Evolutionary conservation across 768 basidiomycete species (phyloP).

Genomic region (Hericium alpestre): DNA sequence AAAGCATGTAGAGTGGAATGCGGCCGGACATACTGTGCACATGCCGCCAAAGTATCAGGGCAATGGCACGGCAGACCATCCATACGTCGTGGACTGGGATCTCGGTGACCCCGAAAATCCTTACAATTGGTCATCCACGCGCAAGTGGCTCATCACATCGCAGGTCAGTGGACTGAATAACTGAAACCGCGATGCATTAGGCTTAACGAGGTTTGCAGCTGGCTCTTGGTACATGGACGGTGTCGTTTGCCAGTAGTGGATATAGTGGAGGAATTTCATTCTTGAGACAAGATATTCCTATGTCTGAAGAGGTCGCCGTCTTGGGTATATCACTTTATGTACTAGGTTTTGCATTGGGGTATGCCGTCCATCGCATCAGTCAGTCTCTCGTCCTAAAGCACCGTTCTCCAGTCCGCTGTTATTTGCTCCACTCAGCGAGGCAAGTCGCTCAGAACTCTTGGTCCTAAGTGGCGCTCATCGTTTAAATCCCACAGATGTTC

Average conservation of each 20-base stretch:
- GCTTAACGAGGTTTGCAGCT: slow-evolving; percentile 7
- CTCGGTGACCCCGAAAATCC: slow-evolving; percentile 41
- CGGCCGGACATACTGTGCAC: background rate
- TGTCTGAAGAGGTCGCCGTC: slow-evolving; percentile 42
- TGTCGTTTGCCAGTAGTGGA: slow-evolving; percentile 49
- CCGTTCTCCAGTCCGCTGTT: slow-evolving; percentile 29
- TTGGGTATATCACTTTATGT: slow-evolving; percentile 55
- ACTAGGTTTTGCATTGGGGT: slow-evolving; percentile 47
- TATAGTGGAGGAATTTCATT: slow-evolving; percentile 41
- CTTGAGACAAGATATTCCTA: slow-evolving; percentile 35
- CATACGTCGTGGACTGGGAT: slow-evolving; percentile 47
- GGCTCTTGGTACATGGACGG: slow-evolving; percentile 44
- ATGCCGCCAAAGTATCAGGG: slow-evolving; percentile 29
- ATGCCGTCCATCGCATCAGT: background rate
- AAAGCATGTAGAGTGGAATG: background rate
- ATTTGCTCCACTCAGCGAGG: slow-evolving; percentile 53
- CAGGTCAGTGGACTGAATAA: slow-evolving; percentile 25
- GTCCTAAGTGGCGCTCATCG: no score
- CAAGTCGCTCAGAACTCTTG: slow-evolving; percentile 13
- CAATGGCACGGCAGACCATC: slow-evolving; percentile 35
- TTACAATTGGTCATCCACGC: slow-evolving; percentile 39
- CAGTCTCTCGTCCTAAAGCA: background rate
- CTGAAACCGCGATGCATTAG: background rate
- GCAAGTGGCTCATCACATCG: slow-evolving; percentile 45
- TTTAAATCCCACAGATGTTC: slow-evolving; percentile 27